phyloP scores from a whole-genome alignment of 1,284 basidiomycete species.

The Malassezia brasiliensis region DNA sequence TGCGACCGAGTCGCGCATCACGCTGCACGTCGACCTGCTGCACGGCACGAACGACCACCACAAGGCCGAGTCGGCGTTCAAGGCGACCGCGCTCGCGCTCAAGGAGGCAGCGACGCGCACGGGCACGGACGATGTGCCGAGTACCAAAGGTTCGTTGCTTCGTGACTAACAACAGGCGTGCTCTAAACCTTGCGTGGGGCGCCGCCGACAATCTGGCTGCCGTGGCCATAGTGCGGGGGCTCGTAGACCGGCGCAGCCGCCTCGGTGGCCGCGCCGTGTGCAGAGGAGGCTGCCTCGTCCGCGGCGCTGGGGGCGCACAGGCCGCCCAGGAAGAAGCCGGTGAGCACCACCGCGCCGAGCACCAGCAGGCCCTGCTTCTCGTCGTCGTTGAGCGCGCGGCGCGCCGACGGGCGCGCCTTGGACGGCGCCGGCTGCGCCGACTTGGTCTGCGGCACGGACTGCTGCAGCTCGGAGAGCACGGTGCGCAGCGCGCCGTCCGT shows the following conservation, averaged over 20 bases:
- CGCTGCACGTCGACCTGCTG: constrained; percentile 84
- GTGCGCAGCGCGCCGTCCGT: not conserved
- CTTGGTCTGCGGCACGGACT: constrained; percentile 9
- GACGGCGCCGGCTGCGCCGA: constrained; percentile 9
- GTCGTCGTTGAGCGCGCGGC: constrained; percentile 53
- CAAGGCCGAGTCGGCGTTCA: constrained; percentile 95
- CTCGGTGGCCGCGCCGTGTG: not conserved
- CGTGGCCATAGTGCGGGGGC: constrained; percentile 12
- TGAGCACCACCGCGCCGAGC: constrained; percentile 55
- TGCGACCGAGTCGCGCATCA: constrained; percentile 78
- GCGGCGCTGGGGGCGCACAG: not conserved
- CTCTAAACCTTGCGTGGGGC: constrained; percentile 15
- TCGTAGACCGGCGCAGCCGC: not conserved
- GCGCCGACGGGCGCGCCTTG: constrained; percentile 17
- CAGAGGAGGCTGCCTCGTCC: not conserved
- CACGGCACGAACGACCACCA: constrained; percentile 97
- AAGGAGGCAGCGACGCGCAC: constrained; percentile 83
- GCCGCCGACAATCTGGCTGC: constrained; percentile 17
- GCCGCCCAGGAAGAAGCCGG: constrained; percentile 54
- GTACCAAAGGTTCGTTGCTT: constrained; percentile 66
- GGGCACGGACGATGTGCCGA: constrained; percentile 82
- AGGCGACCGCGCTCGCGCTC: constrained; percentile 89
- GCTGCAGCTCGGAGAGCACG: not conserved
- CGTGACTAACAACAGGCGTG: constrained; percentile 1
- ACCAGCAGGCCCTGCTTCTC: constrained; percentile 56